phyloP scores from a whole-genome alignment of 495 filamentous ascomycete genomes.

The Chaetomium cochliodes region DNA sequence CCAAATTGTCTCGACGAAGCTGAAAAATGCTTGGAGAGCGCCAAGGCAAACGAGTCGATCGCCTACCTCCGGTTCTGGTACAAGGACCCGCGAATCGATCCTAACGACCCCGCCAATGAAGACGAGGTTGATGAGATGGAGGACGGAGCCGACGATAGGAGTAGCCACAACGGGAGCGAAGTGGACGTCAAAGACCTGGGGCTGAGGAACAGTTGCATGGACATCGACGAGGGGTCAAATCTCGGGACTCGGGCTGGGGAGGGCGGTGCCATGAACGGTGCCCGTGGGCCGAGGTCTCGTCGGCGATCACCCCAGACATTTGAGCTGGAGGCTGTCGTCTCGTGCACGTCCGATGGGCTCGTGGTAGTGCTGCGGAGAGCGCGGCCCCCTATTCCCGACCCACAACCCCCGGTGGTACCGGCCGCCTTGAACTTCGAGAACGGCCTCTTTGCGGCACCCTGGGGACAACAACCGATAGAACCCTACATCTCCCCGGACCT shows the following conservation, averaged over 20 bases:
- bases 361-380: conserved; percentile 80
- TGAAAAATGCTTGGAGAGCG: conserved; percentile 73
- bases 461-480: conserved; percentile 62
- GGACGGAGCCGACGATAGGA: conserved; percentile 32
- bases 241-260: conserved; percentile 7
- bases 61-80: conserved; percentile 91
- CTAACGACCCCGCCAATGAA: conserved; percentile 35
- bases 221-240: conserved; percentile 32
- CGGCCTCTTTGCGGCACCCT: conserved; percentile 75
- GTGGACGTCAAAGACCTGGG: conserved; percentile 23
- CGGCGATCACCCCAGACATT: conserved; percentile 32
- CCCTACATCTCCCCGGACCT: conserved; percentile 44
- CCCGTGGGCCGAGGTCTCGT: conserved; percentile 25
- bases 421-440: conserved; percentile 55
- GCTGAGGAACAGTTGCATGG: conserved; percentile 30
- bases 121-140: conserved; percentile 39
- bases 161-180: conserved; percentile 19
- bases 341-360: conserved; percentile 84
- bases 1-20: conserved; percentile 74
- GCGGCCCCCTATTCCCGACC: conserved; percentile 63
- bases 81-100: conserved; percentile 62
- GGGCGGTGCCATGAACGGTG: neutral
- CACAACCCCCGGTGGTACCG: conserved; percentile 47
- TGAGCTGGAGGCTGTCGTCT: conserved; percentile 84
- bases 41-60: conserved; percentile 91